Evolutionary conservation across 2,329 filamentous ascomycete species (phyloP).

Genomic region (Trichoderma lentiforme): DNA sequence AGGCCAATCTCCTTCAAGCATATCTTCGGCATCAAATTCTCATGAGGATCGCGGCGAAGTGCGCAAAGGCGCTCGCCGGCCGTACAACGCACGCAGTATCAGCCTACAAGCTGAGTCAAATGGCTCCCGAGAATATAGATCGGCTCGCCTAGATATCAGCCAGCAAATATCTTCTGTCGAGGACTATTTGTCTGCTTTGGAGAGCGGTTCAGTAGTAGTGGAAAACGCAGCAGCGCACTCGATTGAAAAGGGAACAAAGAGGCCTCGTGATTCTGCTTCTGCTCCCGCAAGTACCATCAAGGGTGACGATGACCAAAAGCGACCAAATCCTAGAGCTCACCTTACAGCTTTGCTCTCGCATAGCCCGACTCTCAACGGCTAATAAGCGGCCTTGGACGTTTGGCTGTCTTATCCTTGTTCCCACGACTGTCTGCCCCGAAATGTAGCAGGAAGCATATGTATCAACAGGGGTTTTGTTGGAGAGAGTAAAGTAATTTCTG

Average conservation of each 20-base stretch:
- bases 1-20: background rate
- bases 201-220: slow-evolving; percentile 3
- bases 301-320: slow-evolving; percentile 45
- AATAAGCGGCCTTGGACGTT: background rate
- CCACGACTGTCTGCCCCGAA: background rate
- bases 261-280: slow-evolving; percentile 46
- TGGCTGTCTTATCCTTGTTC: background rate
- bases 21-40: background rate
- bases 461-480: background rate
- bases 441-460: background rate
- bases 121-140: background rate
- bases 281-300: slow-evolving; percentile 45
- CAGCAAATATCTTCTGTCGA: background rate
- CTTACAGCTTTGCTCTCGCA: slow-evolving; percentile 23
- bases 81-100: background rate
- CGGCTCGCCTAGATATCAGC: background rate
- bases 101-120: background rate
- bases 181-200: background rate
- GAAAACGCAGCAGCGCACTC: background rate
- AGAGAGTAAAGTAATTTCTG: background rate
- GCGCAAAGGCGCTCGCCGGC: background rate
- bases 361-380: background rate
- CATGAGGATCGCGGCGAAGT: background rate
- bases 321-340: slow-evolving; percentile 27
- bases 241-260: slow-evolving; percentile 42